Evolutionary conservation across 1,139 yeast genomes (phyloP).

Genomic region (Trichomonascaceae sp.): DNA sequence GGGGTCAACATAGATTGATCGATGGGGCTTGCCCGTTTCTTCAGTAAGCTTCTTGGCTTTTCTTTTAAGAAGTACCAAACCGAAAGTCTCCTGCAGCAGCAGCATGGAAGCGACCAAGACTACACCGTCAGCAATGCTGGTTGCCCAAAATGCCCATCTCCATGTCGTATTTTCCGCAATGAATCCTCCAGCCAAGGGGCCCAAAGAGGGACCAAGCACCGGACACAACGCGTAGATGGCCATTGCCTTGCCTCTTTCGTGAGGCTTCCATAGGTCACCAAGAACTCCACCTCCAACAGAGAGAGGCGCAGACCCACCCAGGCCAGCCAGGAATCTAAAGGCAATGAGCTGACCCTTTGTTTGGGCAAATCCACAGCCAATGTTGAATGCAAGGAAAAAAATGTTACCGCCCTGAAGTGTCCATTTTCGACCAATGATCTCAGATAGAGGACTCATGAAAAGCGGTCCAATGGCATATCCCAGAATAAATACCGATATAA

Average conservation of each 20-base stretch:
- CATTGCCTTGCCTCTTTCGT: slow-evolving; percentile 41
- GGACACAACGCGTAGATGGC: slow-evolving; percentile 47
- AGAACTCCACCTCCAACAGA: slow-evolving; percentile 55
- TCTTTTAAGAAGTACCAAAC: slow-evolving; percentile 36
- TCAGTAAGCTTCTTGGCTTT: slow-evolving; percentile 34
- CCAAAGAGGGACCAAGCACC: slow-evolving; percentile 45
- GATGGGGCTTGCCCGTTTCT: slow-evolving; percentile 41
- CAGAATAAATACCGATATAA: slow-evolving; percentile 43
- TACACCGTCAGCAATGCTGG: slow-evolving; percentile 38
- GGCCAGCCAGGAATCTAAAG: slow-evolving; percentile 47
- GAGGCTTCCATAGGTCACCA: slow-evolving; percentile 43
- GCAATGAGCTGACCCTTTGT: slow-evolving; percentile 35
- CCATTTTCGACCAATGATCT: slow-evolving; percentile 41
- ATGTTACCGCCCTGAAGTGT: slow-evolving; percentile 38
- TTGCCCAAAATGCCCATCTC: slow-evolving; percentile 49
- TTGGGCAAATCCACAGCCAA: slow-evolving; percentile 44
- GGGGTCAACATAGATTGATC: slow-evolving; percentile 39
- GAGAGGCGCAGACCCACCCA: slow-evolving; percentile 43
- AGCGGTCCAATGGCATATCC: slow-evolving; percentile 57
- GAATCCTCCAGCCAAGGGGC: slow-evolving; percentile 45
- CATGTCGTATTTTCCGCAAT: slow-evolving; percentile 35
- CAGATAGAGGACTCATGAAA: slow-evolving; percentile 46
- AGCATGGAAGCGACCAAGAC: slow-evolving; percentile 32
- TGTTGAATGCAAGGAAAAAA: slow-evolving; percentile 37
- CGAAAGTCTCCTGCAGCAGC: slow-evolving; percentile 42